Percentiles rank a stretch among this genome's conserved stretches.
Evolutionary conservation across 208 protist genomes (phyloP).

Genomic region (Trypanosoma boissoni): DNA sequence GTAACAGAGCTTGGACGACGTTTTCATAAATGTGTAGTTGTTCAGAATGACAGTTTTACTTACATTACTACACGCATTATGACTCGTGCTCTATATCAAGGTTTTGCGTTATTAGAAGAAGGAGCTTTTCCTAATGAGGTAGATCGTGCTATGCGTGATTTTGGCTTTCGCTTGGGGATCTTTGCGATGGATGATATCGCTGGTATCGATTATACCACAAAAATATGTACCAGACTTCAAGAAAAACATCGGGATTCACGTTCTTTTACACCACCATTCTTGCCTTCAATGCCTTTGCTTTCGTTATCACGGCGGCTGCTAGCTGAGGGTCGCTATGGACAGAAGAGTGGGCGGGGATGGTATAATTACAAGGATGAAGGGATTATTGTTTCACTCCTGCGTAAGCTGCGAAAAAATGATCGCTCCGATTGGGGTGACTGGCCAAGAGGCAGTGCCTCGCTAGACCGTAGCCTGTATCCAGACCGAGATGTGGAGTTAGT

Average conservation of each 20-base stretch:
- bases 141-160: conserved; percentile 57
- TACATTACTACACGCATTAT: conserved; percentile 77
- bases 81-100: conserved; percentile 63
- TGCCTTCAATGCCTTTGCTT: conserved; percentile 44
- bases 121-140: conserved; percentile 79
- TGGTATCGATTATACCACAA: conserved; percentile 63
- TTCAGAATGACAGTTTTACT: conserved; percentile 63
- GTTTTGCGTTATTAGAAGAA: conserved; percentile 79
- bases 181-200: conserved; percentile 84
- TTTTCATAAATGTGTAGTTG: conserved; percentile 70
- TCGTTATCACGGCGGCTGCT: conserved; percentile 48
- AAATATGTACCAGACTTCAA: conserved; percentile 9
- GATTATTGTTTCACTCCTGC: not conserved
- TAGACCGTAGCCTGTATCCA: conserved; percentile 19
- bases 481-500: conserved; percentile 61
- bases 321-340: conserved; percentile 47
- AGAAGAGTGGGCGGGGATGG: conserved; percentile 75
- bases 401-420: not conserved
- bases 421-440: conserved; percentile 1
- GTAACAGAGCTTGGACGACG: conserved; percentile 44
- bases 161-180: conserved; percentile 75
- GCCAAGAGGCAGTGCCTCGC: conserved; percentile 2
- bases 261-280: not conserved
- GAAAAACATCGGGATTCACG: not conserved
- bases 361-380: conserved; percentile 50